These are phyloP conservation scores for Gossypium stocksii DNA, from an alignment of 345 rosid species.

Conservation along the genomic window DNA sequence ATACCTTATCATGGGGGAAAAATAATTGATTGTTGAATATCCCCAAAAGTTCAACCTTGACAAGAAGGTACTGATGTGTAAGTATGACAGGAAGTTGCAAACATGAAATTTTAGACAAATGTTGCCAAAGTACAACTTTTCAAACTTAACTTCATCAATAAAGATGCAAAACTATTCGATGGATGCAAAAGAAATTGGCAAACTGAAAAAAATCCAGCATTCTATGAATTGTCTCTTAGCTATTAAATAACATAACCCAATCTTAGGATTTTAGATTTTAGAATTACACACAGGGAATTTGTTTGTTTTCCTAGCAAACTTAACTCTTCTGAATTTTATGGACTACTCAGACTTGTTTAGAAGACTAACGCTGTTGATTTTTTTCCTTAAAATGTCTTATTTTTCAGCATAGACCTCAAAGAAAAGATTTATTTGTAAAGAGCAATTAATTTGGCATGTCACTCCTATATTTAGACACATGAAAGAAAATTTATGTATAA, in stretches of 20 bases:
- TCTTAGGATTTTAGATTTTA: neutral
- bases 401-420: neutral
- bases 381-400: neutral
- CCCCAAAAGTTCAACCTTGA: slow-evolving; percentile 97
- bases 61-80: slow-evolving; percentile 19
- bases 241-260: neutral
- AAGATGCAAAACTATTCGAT: neutral
- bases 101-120: slow-evolving; percentile 10
- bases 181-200: neutral
- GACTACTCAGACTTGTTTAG: neutral
- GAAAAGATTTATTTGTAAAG: neutral
- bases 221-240: neutral
- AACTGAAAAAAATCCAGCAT: neutral
- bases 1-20: slow-evolving; percentile 92
- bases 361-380: neutral
- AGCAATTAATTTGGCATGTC: neutral
- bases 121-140: neutral
- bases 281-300: neutral
- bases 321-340: neutral
- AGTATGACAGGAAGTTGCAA: neutral
- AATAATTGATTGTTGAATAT: slow-evolving; percentile 81
- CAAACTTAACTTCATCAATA: neutral
- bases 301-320: neutral
- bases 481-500: too few relatives aligned
- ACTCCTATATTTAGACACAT: too few relatives aligned